A percentile compares a stretch with the other conserved stretches of the same genome.
Conservation (phyloP, 176 grass and related monocot species). For the Leersia perrieri region DNA sequence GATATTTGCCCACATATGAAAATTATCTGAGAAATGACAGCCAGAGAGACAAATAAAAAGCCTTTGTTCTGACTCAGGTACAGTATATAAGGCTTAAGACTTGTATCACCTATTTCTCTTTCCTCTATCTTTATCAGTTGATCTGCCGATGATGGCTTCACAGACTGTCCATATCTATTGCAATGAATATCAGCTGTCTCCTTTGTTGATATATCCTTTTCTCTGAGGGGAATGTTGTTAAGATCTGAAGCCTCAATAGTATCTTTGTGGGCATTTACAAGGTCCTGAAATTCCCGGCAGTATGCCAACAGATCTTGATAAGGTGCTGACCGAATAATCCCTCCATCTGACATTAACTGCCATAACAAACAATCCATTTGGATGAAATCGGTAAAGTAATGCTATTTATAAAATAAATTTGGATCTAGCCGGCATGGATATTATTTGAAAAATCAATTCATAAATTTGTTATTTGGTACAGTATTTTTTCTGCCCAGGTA, state of each 20-base stretch:
- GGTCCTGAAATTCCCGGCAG: slow-evolving; percentile 75
- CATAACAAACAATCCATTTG: slow-evolving; percentile 9
- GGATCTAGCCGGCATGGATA: background rate
- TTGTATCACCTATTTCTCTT: slow-evolving; percentile 78
- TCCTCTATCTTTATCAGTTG: slow-evolving; percentile 91
- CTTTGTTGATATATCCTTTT: slow-evolving; percentile 30
- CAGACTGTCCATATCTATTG: slow-evolving; percentile 27
- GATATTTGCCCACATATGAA: slow-evolving; percentile 81
- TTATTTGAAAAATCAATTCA: background rate
- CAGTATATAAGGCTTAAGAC: slow-evolving; percentile 72
- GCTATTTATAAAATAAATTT: background rate
- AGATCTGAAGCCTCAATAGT: slow-evolving; percentile 49
- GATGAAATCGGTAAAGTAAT: background rate
- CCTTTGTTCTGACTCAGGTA: slow-evolving; percentile 83
- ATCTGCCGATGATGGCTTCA: slow-evolving; percentile 36
- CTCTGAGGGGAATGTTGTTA: slow-evolving; percentile 30
- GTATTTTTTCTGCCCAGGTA: background rate
- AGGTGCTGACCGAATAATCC: slow-evolving; percentile 56
- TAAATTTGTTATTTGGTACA: background rate
- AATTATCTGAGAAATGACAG: slow-evolving; percentile 48
- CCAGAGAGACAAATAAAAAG: slow-evolving; percentile 56
- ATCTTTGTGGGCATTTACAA: slow-evolving; percentile 80
- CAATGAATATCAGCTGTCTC: slow-evolving; percentile 41
- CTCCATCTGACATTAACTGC: slow-evolving; percentile 88
- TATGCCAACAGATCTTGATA: slow-evolving; percentile 57